Percentiles rank a stretch among this genome's conserved stretches.
Evolutionary conservation across 2,329 filamentous ascomycete species (phyloP).

Genomic region (Tolypocladium tundrense): DNA sequence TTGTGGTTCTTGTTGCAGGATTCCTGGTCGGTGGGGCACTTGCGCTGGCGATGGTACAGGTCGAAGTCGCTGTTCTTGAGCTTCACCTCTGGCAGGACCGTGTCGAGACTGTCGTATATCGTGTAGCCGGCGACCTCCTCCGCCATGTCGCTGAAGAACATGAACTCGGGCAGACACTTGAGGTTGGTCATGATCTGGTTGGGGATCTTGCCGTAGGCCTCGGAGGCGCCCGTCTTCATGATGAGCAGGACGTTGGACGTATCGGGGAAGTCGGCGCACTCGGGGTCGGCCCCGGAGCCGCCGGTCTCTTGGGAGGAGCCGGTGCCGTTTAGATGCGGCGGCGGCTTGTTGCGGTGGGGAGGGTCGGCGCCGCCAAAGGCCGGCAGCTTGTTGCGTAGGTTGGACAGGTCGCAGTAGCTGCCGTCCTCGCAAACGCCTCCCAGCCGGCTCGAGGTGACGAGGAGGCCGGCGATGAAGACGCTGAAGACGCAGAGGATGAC

Average conservation of each 20-base stretch:
- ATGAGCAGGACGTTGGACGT: conserved; percentile 37
- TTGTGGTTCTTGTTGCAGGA: conserved; percentile 27
- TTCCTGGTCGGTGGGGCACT: conserved; percentile 33
- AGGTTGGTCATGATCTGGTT: conserved; percentile 44
- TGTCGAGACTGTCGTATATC: conserved; percentile 36
- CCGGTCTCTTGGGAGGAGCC: conserved; percentile 1
- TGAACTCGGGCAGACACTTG: conserved; percentile 37
- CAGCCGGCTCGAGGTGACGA: conserved; percentile 22
- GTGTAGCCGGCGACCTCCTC: conserved; percentile 33
- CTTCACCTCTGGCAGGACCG: conserved; percentile 30
- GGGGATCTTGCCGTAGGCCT: conserved; percentile 39
- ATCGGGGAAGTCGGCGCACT: conserved; percentile 30
- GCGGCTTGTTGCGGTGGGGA: not conserved
- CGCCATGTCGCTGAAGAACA: conserved; percentile 49
- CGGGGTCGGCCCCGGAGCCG: conserved; percentile 10
- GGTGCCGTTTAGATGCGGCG: not conserved
- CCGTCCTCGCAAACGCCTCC: conserved; percentile 17
- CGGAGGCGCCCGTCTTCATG: conserved; percentile 48
- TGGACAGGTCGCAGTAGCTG: conserved; percentile 12
- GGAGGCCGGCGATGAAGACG: conserved; percentile 18
- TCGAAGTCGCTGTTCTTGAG: conserved; percentile 39
- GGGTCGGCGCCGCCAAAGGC: not conserved
- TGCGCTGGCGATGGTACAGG: conserved; percentile 32
- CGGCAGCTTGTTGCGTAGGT: conserved; percentile 3
- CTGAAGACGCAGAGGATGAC: conserved; percentile 14